These are phyloP conservation scores for Massariosphaeria phaeospora DNA, from an alignment of 495 filamentous ascomycete genomes.

Conservation along the genomic window DNA sequence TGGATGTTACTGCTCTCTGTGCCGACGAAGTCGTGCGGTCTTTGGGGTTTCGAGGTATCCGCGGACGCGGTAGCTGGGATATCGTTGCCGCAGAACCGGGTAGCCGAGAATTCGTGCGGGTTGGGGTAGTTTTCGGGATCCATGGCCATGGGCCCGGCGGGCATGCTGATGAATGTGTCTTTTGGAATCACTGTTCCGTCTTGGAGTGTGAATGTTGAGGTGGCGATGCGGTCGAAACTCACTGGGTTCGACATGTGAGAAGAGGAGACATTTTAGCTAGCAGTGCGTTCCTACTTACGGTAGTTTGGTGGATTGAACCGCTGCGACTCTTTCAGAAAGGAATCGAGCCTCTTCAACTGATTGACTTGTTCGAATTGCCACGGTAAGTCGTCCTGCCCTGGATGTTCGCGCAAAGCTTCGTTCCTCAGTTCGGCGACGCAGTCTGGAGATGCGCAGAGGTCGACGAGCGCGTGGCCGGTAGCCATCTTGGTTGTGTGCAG, in stretches of 20 bases:
- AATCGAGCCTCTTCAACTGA: background rate
- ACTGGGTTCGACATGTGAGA: background rate
- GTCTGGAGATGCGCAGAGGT: background rate
- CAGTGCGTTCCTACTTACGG: slow-evolving; percentile 1
- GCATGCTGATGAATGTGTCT: slow-evolving; percentile 9
- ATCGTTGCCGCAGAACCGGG: background rate
- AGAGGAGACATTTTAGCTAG: background rate
- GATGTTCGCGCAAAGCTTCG: background rate
- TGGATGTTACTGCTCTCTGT: slow-evolving; percentile 8
- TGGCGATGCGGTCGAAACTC: slow-evolving; percentile 12
- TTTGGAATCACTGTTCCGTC: slow-evolving; percentile 7
- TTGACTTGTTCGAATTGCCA: background rate
- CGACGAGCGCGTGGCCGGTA: slow-evolving; percentile 3
- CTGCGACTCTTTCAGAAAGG: slow-evolving; percentile 7
- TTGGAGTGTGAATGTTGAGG: background rate
- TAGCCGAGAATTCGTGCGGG: background rate
- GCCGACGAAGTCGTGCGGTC: slow-evolving; percentile 3
- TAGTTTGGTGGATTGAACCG: slow-evolving; percentile 8
- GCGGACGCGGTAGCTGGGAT: background rate
- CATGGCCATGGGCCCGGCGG: slow-evolving; percentile 9
- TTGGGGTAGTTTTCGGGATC: slow-evolving; percentile 7
- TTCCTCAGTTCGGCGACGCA: background rate
- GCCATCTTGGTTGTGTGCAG: slow-evolving; percentile 5
- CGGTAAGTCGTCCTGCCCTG: background rate
- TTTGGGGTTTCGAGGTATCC: background rate